phyloP scores from a whole-genome alignment of 768 basidiomycete species.

The Rickenella mellea region DNA sequence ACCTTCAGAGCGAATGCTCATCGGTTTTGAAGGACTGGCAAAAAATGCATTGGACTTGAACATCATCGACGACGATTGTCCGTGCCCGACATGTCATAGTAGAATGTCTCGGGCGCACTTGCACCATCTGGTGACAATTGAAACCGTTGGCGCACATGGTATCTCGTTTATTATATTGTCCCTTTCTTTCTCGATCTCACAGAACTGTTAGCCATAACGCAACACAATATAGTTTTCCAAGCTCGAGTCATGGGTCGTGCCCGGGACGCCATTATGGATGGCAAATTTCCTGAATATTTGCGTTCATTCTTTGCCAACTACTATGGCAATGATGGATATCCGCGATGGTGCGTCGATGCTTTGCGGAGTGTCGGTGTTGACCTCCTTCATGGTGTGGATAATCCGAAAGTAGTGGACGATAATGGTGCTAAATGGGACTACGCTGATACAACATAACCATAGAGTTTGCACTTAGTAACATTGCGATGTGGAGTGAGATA shows the following conservation, averaged over 20 bases:
- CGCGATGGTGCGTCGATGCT: slow-evolving; percentile 84
- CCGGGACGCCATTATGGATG: slow-evolving; percentile 70
- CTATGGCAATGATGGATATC: slow-evolving; percentile 71
- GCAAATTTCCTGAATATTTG: slow-evolving; percentile 72
- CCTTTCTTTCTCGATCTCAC: slow-evolving; percentile 2
- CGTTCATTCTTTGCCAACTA: slow-evolving; percentile 68
- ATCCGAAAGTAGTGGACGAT: slow-evolving; percentile 45
- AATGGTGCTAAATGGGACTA: slow-evolving; percentile 79
- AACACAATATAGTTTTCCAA: slow-evolving; percentile 81
- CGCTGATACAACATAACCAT: too few species aligned
- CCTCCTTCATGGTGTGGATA: slow-evolving; percentile 45
- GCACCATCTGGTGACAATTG: slow-evolving; percentile 66
- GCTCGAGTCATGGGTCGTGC: slow-evolving; percentile 82
- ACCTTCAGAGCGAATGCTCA: background rate
- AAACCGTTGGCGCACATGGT: slow-evolving; percentile 86
- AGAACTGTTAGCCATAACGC: slow-evolving; percentile 51
- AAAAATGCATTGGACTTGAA: slow-evolving; percentile 62
- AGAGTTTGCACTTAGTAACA: too few species aligned
- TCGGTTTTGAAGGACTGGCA: slow-evolving; percentile 38
- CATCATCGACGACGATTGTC: slow-evolving; percentile 69
- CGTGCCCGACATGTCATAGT: slow-evolving; percentile 75
- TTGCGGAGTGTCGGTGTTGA: slow-evolving; percentile 78
- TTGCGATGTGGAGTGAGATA: too few species aligned
- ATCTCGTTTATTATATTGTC: slow-evolving; percentile 6
- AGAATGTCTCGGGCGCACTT: slow-evolving; percentile 66